Evolutionary conservation across 257 asterid species (phyloP).

Genomic region (Solanum pinnatisectum): DNA sequence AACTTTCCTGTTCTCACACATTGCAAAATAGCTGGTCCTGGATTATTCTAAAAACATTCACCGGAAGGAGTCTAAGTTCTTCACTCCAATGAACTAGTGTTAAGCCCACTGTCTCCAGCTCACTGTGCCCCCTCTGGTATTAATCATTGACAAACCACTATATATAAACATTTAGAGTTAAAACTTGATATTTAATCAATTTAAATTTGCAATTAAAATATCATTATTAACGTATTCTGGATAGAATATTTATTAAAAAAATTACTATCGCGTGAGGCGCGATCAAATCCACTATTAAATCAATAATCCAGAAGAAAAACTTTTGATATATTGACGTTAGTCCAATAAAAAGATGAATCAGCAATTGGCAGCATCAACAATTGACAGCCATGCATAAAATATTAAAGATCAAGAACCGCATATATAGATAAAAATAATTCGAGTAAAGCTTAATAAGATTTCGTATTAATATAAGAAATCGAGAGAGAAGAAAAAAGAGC

Average conservation of each 20-base stretch:
- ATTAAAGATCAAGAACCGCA: neutral
- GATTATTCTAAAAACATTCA: neutral
- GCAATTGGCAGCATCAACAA: no score
- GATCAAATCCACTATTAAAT: no score
- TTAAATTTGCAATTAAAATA: no score
- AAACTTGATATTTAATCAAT: no score
- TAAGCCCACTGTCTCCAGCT: neutral
- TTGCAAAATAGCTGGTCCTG: neutral
- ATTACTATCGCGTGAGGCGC: no score
- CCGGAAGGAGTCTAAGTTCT: neutral
- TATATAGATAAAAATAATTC: neutral
- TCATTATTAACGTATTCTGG: no score
- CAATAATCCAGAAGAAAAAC: no score
- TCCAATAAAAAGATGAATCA: neutral
- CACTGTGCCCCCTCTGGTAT: neutral
- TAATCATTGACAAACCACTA: neutral
- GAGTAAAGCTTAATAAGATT: neutral
- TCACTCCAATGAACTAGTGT: neutral
- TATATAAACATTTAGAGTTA: neutral
- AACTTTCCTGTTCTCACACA: neutral
- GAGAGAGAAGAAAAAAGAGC: no score
- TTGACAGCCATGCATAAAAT: neutral
- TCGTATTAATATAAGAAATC: no score
- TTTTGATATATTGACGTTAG: neutral
- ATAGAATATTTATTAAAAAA: no score